phyloP scores from a whole-genome alignment of 2,329 filamentous ascomycete species.

The Zopfia rhizophila region DNA sequence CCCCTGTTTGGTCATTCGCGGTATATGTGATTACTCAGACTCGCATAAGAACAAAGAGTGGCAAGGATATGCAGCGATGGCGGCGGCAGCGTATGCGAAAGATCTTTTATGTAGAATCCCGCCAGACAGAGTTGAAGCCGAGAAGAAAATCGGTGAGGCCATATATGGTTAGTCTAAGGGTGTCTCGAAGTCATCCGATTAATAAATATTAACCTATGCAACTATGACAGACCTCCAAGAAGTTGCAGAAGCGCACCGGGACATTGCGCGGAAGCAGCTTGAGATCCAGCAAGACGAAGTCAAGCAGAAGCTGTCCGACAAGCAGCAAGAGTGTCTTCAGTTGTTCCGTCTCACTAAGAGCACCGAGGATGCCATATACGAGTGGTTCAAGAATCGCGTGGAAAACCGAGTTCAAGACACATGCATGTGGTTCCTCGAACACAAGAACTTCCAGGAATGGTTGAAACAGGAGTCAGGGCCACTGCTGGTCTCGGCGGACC shows the following conservation, averaged over 20 bases:
- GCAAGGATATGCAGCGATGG: too few relatives aligned
- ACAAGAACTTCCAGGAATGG: constrained; percentile 29
- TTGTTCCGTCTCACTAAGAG: constrained; percentile 31
- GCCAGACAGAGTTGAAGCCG: constrained; percentile 13
- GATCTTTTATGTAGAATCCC: constrained; percentile 25
- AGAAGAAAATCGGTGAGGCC: constrained; percentile 16
- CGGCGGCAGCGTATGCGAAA: too few relatives aligned
- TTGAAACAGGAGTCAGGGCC: constrained; percentile 24
- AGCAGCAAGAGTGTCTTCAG: constrained; percentile 29
- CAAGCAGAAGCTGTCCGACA: constrained; percentile 25
- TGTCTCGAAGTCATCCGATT: constrained; percentile 10
- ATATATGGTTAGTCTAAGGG: constrained; percentile 18
- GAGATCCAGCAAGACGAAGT: constrained; percentile 23
- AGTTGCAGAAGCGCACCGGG: constrained; percentile 13
- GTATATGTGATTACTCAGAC: too few relatives aligned
- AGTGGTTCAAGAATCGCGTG: constrained; percentile 32
- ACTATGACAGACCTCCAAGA: constrained; percentile 21
- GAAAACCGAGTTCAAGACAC: constrained; percentile 30
- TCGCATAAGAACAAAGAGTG: too few relatives aligned
- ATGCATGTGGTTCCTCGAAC: constrained; percentile 30
- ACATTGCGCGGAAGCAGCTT: constrained; percentile 24
- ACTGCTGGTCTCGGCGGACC: constrained; percentile 31
- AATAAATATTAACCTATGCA: constrained; percentile 20
- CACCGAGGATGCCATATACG: constrained; percentile 28
- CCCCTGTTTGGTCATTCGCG: too few relatives aligned